Evolutionary conservation across 352 stramenopile genomes (phyloP).

Genomic region (Elongisporangium senticosum): DNA sequence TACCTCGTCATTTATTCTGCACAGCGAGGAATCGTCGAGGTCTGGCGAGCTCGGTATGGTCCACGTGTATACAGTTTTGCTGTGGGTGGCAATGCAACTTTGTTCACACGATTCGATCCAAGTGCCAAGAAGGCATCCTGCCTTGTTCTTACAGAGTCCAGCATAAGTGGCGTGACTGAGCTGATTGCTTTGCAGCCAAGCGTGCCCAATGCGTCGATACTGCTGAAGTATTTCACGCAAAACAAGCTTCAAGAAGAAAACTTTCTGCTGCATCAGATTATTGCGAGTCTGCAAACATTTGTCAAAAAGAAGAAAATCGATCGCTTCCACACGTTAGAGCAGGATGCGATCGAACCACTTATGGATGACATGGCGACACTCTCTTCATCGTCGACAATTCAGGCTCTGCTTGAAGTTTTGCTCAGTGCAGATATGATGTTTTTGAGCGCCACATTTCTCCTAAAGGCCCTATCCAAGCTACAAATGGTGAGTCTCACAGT

Average conservation of each 20-base stretch:
- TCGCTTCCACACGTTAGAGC: constrained; percentile 29
- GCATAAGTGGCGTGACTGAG: constrained; percentile 25
- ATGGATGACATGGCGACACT: constrained; percentile 64
- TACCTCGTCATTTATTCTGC: constrained; percentile 86
- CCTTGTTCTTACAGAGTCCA: constrained; percentile 32
- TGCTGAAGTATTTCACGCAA: constrained; percentile 84
- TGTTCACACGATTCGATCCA: constrained; percentile 57
- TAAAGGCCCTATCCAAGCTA: constrained; percentile 59
- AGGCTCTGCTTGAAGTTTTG: constrained; percentile 71
- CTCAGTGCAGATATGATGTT: constrained; percentile 50
- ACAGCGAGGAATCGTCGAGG: constrained; percentile 75
- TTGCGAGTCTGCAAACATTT: constrained; percentile 61
- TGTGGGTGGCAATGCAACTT: constrained; percentile 52
- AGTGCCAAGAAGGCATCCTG: constrained; percentile 35
- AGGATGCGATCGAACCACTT: constrained; percentile 44
- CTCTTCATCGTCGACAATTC: constrained; percentile 56
- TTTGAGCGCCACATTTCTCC: constrained; percentile 49
- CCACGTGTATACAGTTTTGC: constrained; percentile 70
- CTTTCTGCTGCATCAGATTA: constrained; percentile 79
- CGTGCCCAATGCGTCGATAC: constrained; percentile 45
- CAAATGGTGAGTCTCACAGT: constrained; percentile 30
- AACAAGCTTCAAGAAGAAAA: constrained; percentile 85
- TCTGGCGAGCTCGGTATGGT: constrained; percentile 75
- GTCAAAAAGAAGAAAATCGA: constrained; percentile 57
- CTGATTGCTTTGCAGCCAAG: constrained; percentile 55